phyloP scores from a whole-genome alignment of 2,329 filamentous ascomycete species.

The Colletotrichum limetticola region DNA sequence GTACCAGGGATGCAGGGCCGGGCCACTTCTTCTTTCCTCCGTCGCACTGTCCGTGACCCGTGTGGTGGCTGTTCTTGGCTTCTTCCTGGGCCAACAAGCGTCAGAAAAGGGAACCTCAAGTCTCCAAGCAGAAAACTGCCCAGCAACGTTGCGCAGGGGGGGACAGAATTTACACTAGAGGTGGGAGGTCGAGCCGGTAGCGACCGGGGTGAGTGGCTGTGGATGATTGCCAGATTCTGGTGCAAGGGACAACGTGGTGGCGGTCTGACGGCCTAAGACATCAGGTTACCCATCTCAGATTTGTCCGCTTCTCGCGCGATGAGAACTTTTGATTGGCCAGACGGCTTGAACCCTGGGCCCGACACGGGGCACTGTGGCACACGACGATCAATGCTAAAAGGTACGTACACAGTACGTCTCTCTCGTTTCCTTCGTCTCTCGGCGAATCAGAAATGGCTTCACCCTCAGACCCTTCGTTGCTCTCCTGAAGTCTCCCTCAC shows the following conservation, averaged over 20 bases:
- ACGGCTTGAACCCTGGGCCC: neutral
- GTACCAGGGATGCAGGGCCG: neutral
- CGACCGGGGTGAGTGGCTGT: neutral
- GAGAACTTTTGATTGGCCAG: constrained; percentile 4
- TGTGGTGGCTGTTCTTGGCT: constrained; percentile 25
- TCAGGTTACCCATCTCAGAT: neutral
- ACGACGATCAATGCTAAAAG: neutral
- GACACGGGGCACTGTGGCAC: neutral
- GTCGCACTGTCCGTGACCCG: constrained; percentile 31
- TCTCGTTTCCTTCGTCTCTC: neutral
- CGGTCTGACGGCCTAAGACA: neutral
- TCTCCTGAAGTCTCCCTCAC: neutral
- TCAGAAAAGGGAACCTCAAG: neutral
- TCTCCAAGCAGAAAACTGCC: neutral
- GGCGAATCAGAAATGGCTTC: neutral
- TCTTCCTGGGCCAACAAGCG: constrained; percentile 5
- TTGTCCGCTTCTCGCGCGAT: neutral
- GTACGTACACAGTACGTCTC: neutral
- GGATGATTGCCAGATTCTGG: neutral
- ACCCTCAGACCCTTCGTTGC: neutral
- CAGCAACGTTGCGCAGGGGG: constrained; percentile 12
- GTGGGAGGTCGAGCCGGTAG: neutral
- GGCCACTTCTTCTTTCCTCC: neutral
- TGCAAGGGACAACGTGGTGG: constrained; percentile 25
- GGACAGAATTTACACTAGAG: neutral